Evolutionary conservation across 2,329 filamentous ascomycete genomes (phyloP).

Genomic region (Phialocephala sp.): DNA sequence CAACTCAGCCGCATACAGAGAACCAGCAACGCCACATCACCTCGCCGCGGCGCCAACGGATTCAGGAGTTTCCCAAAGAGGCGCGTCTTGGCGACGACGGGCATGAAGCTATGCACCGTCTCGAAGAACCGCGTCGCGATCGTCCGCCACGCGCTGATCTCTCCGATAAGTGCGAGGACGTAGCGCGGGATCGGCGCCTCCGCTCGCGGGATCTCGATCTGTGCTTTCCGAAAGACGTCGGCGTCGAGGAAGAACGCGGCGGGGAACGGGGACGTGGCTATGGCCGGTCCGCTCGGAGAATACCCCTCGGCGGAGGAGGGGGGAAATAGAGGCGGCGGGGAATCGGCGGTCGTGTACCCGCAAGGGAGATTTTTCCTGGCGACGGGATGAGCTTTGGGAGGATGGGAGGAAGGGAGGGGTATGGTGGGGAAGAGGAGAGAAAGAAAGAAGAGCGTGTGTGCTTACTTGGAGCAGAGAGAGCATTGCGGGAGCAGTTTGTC

Average conservation of each 20-base stretch:
- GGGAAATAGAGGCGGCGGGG: not conserved
- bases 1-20: not conserved
- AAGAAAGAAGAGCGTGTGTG: no score
- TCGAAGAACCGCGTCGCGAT: not conserved
- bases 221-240: not conserved
- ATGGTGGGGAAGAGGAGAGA: no score
- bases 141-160: not conserved
- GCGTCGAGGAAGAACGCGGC: constrained; percentile 3
- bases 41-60: not conserved
- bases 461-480: constrained; percentile 1
- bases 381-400: not conserved
- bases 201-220: not conserved
- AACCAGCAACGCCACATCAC: not conserved
- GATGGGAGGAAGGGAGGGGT: not conserved
- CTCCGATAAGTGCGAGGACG: not conserved
- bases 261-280: not conserved
- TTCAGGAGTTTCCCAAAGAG: not conserved
- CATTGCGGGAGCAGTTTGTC: not conserved
- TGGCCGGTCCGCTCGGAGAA: not conserved
- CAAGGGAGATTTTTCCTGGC: not conserved
- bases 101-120: not conserved
- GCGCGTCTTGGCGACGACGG: not conserved
- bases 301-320: not conserved
- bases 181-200: not conserved
- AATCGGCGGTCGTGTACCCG: no score